phyloP scores from a whole-genome alignment of 768 basidiomycete genomes.

The Mycena indigotica region DNA sequence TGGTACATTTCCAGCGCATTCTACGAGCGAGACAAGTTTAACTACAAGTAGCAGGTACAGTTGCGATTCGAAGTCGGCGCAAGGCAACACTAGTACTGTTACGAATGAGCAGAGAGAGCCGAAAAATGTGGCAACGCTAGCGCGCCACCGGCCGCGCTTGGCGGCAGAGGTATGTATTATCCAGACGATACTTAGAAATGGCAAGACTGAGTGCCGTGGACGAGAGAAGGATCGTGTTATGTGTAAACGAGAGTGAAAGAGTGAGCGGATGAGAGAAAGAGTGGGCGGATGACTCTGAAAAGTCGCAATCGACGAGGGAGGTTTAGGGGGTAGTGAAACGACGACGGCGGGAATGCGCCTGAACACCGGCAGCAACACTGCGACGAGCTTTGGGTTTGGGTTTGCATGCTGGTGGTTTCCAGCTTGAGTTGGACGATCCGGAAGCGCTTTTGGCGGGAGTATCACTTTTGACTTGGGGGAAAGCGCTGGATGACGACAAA shows the following conservation, averaged over 20 bases:
- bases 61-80: too few relatives aligned
- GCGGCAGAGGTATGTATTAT: constrained; percentile 4
- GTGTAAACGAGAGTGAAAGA: background rate
- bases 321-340: constrained; percentile 5
- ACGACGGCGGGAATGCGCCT: constrained; percentile 7
- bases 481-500: too few relatives aligned
- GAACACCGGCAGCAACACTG: background rate
- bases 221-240: background rate
- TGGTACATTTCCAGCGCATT: too few relatives aligned
- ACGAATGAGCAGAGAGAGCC: too few relatives aligned
- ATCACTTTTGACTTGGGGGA: too few relatives aligned
- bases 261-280: background rate
- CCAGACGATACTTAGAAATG: background rate
- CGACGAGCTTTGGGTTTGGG: background rate
- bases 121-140: too few relatives aligned
- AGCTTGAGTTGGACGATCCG: background rate
- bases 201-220: constrained; percentile 1
- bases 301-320: constrained; percentile 5
- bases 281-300: constrained; percentile 4
- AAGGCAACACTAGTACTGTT: too few relatives aligned
- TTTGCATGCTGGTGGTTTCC: background rate
- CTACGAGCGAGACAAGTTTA: too few relatives aligned
- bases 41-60: too few relatives aligned
- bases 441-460: too few relatives aligned
- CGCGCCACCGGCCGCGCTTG: constrained; percentile 16